These are phyloP conservation scores for Daldinia childiae DNA, from an alignment of 495 filamentous ascomycete species.

Conservation along the genomic window DNA sequence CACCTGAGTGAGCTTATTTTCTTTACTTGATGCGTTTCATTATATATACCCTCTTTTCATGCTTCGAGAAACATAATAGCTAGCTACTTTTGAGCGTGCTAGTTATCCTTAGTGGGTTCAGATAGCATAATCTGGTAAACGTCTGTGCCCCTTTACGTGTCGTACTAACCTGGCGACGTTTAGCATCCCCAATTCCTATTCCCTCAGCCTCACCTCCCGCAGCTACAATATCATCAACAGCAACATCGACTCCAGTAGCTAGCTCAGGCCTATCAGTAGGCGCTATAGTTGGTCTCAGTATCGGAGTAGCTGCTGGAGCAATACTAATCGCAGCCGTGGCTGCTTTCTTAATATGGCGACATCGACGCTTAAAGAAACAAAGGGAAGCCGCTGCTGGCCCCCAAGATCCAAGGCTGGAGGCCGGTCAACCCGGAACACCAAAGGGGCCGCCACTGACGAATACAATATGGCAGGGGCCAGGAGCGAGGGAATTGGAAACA, in stretches of 20 bases:
- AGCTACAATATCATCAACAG: constrained; percentile 2
- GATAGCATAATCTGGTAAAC: background rate
- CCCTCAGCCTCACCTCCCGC: constrained; percentile 19
- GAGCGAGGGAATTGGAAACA: constrained; percentile 17
- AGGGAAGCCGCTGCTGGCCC: background rate
- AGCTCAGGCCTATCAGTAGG: constrained; percentile 22
- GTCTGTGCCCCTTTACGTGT: background rate
- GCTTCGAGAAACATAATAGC: background rate
- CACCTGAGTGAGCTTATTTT: constrained; percentile 34
- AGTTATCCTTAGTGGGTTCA: background rate
- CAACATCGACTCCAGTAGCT: constrained; percentile 12
- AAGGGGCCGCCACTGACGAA: constrained; percentile 4
- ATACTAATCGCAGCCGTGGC: constrained; percentile 18
- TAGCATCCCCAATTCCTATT: constrained; percentile 12
- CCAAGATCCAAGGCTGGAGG: constrained; percentile 14
- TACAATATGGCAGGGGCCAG: constrained; percentile 34
- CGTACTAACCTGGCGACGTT: constrained; percentile 5
- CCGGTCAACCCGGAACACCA: background rate
- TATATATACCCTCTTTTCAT: too few species aligned
- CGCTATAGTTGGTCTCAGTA: constrained; percentile 33
- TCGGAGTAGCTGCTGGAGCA: constrained; percentile 20
- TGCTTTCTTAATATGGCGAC: constrained; percentile 22
- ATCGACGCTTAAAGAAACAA: constrained; percentile 10
- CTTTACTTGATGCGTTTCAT: background rate
- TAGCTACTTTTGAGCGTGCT: background rate